These are phyloP conservation scores for Circinella umbellata DNA, from an alignment of 371 early-diverging fungal species.

Conservation along the genomic window DNA sequence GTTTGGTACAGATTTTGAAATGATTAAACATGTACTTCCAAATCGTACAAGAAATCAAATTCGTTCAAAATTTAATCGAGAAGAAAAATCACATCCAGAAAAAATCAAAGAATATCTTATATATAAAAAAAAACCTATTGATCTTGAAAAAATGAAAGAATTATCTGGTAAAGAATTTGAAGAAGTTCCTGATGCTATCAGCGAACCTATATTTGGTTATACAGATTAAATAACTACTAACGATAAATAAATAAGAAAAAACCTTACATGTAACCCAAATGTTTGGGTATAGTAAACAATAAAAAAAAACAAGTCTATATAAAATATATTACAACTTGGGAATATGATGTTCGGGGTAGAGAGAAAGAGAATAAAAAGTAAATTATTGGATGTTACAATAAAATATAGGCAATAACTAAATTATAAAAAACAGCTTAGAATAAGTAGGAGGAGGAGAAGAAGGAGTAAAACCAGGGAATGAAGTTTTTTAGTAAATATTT, in stretches of 20 bases:
- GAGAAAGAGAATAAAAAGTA: no score
- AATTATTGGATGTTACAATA: no score
- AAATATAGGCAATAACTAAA: no score
- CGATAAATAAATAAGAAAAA: no score
- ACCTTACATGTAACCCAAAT: no score
- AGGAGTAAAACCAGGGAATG: no score
- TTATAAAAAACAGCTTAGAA: no score
- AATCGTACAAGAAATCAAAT: slow-evolving; percentile 63
- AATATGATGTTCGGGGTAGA: no score
- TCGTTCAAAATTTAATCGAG: slow-evolving; percentile 70
- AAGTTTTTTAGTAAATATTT: no score
- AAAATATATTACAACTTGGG: slow-evolving; percentile 2
- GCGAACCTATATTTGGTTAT: slow-evolving; percentile 5
- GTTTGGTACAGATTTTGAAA: slow-evolving; percentile 81
- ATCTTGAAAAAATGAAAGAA: slow-evolving; percentile 29
- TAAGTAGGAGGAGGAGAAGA: no score
- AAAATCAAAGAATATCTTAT: slow-evolving; percentile 60
- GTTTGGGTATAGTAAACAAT: background rate
- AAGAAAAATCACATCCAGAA: slow-evolving; percentile 60
- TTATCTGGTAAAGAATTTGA: slow-evolving; percentile 31
- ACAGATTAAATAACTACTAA: no score
- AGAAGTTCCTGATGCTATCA: slow-evolving; percentile 38
- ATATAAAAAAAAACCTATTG: slow-evolving; percentile 40
- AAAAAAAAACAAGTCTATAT: background rate
- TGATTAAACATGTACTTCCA: slow-evolving; percentile 66